Evolutionary conservation across 768 basidiomycete species (phyloP), one percentile per base, ranked within the genome.

Genomic region (Mycena indigotica): DNA sequence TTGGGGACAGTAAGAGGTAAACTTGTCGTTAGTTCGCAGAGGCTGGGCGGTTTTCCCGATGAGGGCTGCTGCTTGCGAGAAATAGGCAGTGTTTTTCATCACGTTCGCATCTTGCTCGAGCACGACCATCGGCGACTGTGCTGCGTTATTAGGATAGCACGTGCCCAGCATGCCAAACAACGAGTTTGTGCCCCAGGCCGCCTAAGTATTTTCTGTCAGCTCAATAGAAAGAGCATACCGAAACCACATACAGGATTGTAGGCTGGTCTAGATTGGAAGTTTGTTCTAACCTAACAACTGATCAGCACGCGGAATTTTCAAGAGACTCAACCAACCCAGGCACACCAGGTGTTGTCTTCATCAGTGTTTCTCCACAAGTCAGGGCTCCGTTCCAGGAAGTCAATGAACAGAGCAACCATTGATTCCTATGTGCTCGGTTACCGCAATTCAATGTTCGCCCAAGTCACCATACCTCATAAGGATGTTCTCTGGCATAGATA

Each of bases 401-500:
- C 51, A n/a, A 52, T 24, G 51, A 52, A 52, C 8, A 38, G 32
- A 21, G 51, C 30, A 3, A 38, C 28, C 38, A 26, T 25, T 13
- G 32, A 52, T 6, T 6, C n/a, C 19, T 39, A 17, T 12, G n/a
- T n/a, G n/a, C n/a, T n/a, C n/a, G n/a, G n/a, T n/a, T n/a, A n/a
- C n/a, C n/a, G n/a, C n/a, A n/a, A n/a, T n/a, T n/a, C n/a, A n/a
- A n/a, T n/a, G n/a, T n/a, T n/a, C n/a, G n/a, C n/a, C n/a, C n/a
- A n/a, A n/a, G n/a, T n/a, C n/a, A n/a, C n/a, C 44, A 8, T 24
- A 21, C 44, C 23, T 45, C 44, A 21, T 45, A 45, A 45, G 44
- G 44, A 45, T 45, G 44, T 24, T 45, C 44, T 19, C 44, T 45
- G 44, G 51, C 51, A 38, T 38, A 52, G 25, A 52, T 28, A 17